Evolutionary conservation across 805 yeast genomes (phyloP).

Genomic region (Maudiozyma barnettii): DNA sequence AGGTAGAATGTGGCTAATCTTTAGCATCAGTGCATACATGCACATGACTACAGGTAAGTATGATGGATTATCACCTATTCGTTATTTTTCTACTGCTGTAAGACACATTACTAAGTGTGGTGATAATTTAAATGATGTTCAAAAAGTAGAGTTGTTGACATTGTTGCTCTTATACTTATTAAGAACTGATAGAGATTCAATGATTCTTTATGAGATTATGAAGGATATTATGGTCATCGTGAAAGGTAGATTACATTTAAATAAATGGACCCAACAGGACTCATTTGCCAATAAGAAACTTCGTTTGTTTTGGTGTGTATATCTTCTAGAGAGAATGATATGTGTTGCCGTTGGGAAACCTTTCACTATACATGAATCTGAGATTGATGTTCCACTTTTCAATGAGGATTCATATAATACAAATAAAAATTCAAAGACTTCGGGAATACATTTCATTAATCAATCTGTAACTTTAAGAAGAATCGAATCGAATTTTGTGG

Average conservation of each 20-base stretch:
- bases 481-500: constrained; percentile 51
- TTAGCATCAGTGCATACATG: constrained; percentile 42
- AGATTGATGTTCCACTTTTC: constrained; percentile 43
- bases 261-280: constrained; percentile 20
- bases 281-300: constrained; percentile 32
- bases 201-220: constrained; percentile 43
- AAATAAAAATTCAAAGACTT: constrained; percentile 3
- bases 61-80: constrained; percentile 42
- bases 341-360: constrained; percentile 56
- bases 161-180: constrained; percentile 45
- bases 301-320: constrained; percentile 57
- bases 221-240: constrained; percentile 39
- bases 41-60: constrained; percentile 49
- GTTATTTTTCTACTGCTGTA: constrained; percentile 52
- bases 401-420: constrained; percentile 32
- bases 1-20: constrained; percentile 48
- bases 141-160: constrained; percentile 44
- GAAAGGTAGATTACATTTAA: constrained; percentile 14
- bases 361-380: constrained; percentile 40
- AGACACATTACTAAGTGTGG: constrained; percentile 44
- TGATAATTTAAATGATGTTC: constrained; percentile 31
- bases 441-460: constrained; percentile 40
- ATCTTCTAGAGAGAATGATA: constrained; percentile 49
- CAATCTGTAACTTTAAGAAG: constrained; percentile 48
- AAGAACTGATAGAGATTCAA: constrained; percentile 52